Evolutionary conservation across 176 grass and related monocot species (phyloP).

Genomic region (Elaeis guineensis): DNA sequence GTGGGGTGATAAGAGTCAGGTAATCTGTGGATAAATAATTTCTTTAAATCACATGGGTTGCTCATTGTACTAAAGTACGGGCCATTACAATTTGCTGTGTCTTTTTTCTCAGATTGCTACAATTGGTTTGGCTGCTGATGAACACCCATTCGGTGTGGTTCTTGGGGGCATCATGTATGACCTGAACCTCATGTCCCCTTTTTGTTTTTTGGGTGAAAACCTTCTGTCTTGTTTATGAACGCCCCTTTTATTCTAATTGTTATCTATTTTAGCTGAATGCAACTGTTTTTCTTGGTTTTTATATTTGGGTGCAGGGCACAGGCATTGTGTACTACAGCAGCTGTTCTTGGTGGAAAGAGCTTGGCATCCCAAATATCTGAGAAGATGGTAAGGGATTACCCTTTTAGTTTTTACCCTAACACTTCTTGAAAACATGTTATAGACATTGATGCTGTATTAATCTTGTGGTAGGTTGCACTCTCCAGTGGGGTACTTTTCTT

Average conservation of each 20-base stretch:
- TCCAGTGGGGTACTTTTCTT: conserved; percentile 17
- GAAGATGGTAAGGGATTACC: conserved; percentile 51
- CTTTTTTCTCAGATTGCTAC: conserved; percentile 71
- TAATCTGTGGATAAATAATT: conserved; percentile 22
- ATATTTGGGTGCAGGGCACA: conserved; percentile 41
- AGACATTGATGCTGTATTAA: not conserved
- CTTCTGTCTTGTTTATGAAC: too few relatives aligned
- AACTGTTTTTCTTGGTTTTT: too few relatives aligned
- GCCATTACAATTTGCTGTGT: not conserved
- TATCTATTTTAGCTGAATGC: too few relatives aligned
- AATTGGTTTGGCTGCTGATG: conserved; percentile 90
- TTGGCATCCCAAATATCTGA: conserved; percentile 97
- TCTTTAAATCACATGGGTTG: not conserved
- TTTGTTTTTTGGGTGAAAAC: not conserved
- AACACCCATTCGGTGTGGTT: conserved; percentile 88
- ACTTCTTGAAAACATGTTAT: not conserved
- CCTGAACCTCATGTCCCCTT: not conserved
- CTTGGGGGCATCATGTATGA: conserved; percentile 83
- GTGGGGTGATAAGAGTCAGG: conserved; percentile 99
- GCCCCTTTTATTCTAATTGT: too few relatives aligned
- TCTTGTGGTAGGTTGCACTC: conserved; percentile 12
- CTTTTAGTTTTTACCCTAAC: not conserved
- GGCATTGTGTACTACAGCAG: conserved; percentile 93
- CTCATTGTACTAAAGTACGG: too few relatives aligned
- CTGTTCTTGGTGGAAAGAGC: conserved; percentile 90